Evolutionary conservation across 2,329 filamentous ascomycete genomes (phyloP), one percentile per base, ranked within the genome.

Genomic region (Hypoxylon sp.): DNA sequence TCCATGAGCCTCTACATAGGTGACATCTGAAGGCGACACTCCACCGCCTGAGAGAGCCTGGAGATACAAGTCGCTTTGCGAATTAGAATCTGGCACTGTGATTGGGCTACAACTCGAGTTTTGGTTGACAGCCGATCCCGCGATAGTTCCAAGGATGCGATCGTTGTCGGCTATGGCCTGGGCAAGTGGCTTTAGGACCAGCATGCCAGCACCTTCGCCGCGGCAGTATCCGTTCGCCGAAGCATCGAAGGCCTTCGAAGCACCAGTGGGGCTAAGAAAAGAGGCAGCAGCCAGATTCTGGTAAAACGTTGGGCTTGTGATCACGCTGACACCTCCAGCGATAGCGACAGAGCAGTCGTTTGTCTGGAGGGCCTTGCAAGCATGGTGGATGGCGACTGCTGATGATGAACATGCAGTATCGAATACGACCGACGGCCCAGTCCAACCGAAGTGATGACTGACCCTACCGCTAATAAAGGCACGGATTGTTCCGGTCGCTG

Each of bases 191-290:
- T 88, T 88, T 26, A 88, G 67, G 3, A 88, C 78, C 3, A 88
- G 77, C 6, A 82, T 77, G 0, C 80, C 86, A 31, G 82, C 79
- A 8, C 80, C 85, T 56, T 88, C 86, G 2, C 78, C 84, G 13
- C 86, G 82, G 65, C 84, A 87, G 67, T 88, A 88, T 4, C 86
- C 86, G 73, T 87, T 83, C 0, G 85, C 86, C 24, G 75, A 75
- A 14, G 80, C 77, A 58, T 86, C 83, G 50, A 82, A 86, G 2
- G 82, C 80, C 53, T 85, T 85, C 68, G 86, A 88, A 10, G 81
- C 76, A 0, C 84, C 83, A 1, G 80, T 83, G 0, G 78, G 77
- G 14, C 80, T 83, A 0, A 86, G 72, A 58, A 85, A 84, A 2
- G 75, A 74, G 0, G 78, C 83, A 2, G 31, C 70, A 8, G 62